Evolutionary conservation across 1,284 basidiomycete species (phyloP).

Genomic region (Fomitiporia mediterranea): DNA sequence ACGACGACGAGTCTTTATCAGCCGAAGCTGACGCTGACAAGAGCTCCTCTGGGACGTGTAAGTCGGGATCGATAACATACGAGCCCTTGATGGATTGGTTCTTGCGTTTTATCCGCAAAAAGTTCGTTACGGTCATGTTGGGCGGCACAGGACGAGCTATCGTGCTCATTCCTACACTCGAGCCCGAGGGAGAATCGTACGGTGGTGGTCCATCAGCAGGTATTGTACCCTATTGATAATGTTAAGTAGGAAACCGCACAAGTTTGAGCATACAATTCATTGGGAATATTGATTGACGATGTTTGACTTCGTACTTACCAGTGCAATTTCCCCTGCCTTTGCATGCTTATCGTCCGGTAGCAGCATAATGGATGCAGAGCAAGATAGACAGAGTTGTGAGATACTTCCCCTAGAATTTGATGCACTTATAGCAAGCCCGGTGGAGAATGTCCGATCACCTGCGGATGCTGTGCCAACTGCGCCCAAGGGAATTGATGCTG

Average conservation of each 20-base stretch:
- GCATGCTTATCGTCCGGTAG: background rate
- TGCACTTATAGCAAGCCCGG: too few species aligned
- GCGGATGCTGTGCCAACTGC: too few species aligned
- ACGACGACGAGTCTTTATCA: background rate
- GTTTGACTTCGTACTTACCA: background rate
- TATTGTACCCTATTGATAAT: too few species aligned
- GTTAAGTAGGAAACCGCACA: too few species aligned
- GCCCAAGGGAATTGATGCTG: too few species aligned
- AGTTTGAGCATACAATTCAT: background rate
- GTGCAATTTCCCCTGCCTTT: background rate
- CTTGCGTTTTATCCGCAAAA: conserved; percentile 8
- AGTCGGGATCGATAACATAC: conserved; percentile 17
- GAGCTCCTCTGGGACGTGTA: conserved; percentile 11
- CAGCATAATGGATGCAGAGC: background rate
- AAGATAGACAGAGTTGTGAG: too few species aligned
- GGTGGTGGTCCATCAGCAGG: conserved; percentile 1
- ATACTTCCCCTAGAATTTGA: too few species aligned
- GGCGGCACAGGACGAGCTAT: background rate
- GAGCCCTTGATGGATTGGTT: conserved; percentile 11
- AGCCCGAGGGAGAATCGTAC: background rate
- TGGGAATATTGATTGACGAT: background rate
- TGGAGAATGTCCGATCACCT: too few species aligned
- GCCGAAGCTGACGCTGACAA: background rate
- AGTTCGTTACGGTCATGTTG: conserved; percentile 3
- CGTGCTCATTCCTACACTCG: background rate